Evolutionary conservation across 202 grass and related monocot genomes (phyloP), one percentile per base, ranked within the genome.

Genomic region (Brachypodium distachyon): DNA sequence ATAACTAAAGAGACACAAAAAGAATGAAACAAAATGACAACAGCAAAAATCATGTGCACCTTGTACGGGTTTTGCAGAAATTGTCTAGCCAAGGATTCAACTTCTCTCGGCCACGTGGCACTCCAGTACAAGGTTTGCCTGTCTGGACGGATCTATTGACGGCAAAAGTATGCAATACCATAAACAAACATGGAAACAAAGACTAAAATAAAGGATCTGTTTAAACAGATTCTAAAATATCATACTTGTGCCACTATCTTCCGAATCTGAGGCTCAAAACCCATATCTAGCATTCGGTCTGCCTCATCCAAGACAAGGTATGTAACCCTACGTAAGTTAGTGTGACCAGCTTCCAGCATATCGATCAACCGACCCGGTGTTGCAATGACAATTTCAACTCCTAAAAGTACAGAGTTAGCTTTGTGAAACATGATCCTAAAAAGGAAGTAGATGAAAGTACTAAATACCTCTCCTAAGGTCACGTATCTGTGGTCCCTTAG

Each of bases 111-210:
- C 96, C 96, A 99, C 1, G 96, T 99, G 42, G 92, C 92, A 79
- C 96, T 99, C 96, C 92, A 99, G 79, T 95, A 99, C 61, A 99
- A 87, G 61, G 92, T 90, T 82, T 99, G 96, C 33, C 96, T 88
- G 41, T 99, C 96, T 53, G 96, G 92, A n/a, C 92, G 89, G 55
- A 99, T 96, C 92, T 99, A 85, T 39, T 54, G 73, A 80, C 61
- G 58, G n/a, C 32, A 81, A 14, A 81, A 68, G 40, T 28, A 63
- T 58, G 57, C 51, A 58, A 13, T 18, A 47, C 19, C 22, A 68
- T 48, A 12, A 73, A 61, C 12, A 78, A 52, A 82, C 4, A 74
- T 52, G 34, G n/a, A 54, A 55, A 23, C 9, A 22, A n/a, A 59
- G 12, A 54, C 2, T 36, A 58, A 36, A 57, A 18, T 11, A 48